Evolutionary conservation across 106 monocot genomes (phyloP).

Genomic region (Xerophyta viscosa): DNA sequence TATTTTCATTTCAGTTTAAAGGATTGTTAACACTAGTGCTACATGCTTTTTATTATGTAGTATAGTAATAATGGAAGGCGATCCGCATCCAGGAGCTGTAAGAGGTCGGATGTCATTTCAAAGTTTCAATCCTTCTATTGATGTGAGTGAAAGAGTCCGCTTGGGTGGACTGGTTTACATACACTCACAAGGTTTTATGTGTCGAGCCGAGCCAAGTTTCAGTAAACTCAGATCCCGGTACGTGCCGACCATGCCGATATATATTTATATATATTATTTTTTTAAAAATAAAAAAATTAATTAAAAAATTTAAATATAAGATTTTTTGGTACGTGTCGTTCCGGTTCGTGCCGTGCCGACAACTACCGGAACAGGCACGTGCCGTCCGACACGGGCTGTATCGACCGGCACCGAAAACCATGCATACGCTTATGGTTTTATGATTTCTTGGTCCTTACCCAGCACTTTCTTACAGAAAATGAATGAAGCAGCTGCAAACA

Average conservation of each 20-base stretch:
- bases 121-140: constrained; percentile 86
- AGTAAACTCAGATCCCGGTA: no score
- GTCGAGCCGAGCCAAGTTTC: no score
- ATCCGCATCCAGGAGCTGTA: constrained; percentile 77
- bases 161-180: neutral
- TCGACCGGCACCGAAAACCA: no score
- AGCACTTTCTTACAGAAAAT: constrained; percentile 53
- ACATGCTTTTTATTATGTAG: constrained; percentile 28
- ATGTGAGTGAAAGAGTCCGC: constrained; percentile 42
- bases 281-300: no score
- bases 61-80: constrained; percentile 86
- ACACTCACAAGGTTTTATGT: constrained; percentile 1
- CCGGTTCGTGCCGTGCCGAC: no score
- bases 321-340: no score
- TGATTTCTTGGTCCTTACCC: neutral
- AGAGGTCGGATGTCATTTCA: constrained; percentile 93
- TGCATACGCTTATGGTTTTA: neutral
- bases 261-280: no score
- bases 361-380: no score
- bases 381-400: no score
- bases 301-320: no score
- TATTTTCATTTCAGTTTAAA: neutral
- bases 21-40: neutral
- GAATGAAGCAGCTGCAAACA: constrained; percentile 49
- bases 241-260: no score